Base-by-base conservation (phyloP, 2,329 filamentous ascomycete genomes). In the Falciphora oryzae region DNA sequence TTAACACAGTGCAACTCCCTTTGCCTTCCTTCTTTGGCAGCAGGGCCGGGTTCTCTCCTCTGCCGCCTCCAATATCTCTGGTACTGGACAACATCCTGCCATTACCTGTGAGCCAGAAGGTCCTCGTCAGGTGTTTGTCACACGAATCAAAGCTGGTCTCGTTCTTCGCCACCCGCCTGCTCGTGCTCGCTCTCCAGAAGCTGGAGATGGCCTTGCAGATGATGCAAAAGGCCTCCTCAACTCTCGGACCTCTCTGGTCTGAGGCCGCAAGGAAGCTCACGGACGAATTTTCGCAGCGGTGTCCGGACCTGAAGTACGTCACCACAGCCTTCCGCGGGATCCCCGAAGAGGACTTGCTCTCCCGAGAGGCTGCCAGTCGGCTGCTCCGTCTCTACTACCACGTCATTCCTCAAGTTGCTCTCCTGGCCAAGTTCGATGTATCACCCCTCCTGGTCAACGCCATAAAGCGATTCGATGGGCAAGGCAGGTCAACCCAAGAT, bases 41-140 rank as follows among this genome's bases (percentile, higher is more conserved):
- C 69, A 81, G 81, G 57, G 81, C 84, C 16, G 81, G 80, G 57
- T 89, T 86, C 67, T 85, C 87, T 29, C 76, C 80, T 25, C 79
- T 88, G 18, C 93, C 95, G 35, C 94, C 95, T 11, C 92, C 93
- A 1, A 86, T 89, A 2, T 88, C 88, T 3, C 83, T 95, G 59
- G 81, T 94, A 11, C 85, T 98, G 56, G 93, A 97, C 75, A 96
- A 89, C 74, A 87, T 98, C 63, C 78, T 99, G 13, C 95, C 95
- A 4, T 85, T 89, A 31, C 91, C 93, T 0, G 79, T 98, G 50
- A 93, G 85, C 13, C 89, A 93, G 69, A 93, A 93, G 72, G 88
- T 89, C 0, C 80, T 98, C 59, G 86, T 86, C 14, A 88, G 90
- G 67, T 97, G 93, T 72, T 75, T 99, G 50, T 89, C 90, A 50